Evolutionary conservation across 805 yeast genomes (phyloP).

Genomic region (Debaryomyces tyrocola): DNA sequence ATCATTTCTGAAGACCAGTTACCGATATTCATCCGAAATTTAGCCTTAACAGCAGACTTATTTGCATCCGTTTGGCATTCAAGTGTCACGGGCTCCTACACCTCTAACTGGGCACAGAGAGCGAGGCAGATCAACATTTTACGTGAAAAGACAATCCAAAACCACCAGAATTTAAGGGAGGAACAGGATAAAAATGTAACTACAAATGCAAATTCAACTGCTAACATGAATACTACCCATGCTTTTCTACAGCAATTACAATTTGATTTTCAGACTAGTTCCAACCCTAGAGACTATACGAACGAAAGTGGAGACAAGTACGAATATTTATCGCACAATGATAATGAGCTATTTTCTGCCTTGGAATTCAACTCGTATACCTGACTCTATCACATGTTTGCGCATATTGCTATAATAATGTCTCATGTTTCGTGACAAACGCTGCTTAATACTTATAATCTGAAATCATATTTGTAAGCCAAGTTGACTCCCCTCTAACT

Average conservation of each 20-base stretch:
- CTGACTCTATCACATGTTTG: conserved; percentile 3
- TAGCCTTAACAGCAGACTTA: conserved; percentile 63
- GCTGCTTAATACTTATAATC: too few relatives aligned
- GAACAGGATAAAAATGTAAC: conserved; percentile 15
- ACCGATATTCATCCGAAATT: conserved; percentile 63
- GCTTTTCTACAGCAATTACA: conserved; percentile 35
- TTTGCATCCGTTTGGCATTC: conserved; percentile 75
- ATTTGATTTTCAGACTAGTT: not conserved
- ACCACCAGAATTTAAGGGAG: conserved; percentile 26
- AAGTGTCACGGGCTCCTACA: conserved; percentile 41
- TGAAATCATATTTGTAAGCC: too few relatives aligned
- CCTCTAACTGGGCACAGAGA: conserved; percentile 69
- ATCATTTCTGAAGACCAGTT: conserved; percentile 60
- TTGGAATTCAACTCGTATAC: conserved; percentile 35
- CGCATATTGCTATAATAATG: too few relatives aligned
- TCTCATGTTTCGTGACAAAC: too few relatives aligned
- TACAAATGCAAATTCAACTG: conserved; percentile 2
- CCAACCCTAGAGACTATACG: not conserved
- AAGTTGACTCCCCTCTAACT: too few relatives aligned
- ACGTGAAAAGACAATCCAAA: conserved; percentile 25
- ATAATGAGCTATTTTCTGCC: conserved; percentile 20
- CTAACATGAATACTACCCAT: conserved; percentile 25
- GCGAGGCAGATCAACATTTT: conserved; percentile 49
- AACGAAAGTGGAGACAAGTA: conserved; percentile 11
- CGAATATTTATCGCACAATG: conserved; percentile 19